Conservation (phyloP, 2,329 filamentous ascomycete species). For the Diaporthe caulivora region DNA sequence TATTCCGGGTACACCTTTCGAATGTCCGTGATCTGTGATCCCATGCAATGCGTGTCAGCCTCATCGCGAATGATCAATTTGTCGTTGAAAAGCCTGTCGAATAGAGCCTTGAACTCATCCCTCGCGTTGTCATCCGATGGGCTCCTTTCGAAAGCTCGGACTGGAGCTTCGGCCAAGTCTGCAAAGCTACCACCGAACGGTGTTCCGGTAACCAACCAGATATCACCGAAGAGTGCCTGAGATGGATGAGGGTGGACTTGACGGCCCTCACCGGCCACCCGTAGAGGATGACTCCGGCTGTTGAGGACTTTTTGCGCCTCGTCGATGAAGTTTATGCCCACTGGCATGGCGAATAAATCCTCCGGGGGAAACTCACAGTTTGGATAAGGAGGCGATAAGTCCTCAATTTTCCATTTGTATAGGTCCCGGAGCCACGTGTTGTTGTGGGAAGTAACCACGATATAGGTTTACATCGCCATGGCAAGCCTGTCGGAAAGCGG, state of each 20-base stretch:
- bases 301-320: constrained; percentile 13
- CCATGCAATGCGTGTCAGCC: background rate
- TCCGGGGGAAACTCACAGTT: background rate
- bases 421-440: background rate
- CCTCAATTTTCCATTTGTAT: background rate
- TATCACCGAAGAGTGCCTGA: background rate
- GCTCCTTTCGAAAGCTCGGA: background rate
- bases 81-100: background rate
- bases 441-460: background rate
- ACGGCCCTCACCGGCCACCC: background rate
- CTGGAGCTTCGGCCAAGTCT: background rate
- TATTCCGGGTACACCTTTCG: background rate
- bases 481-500: background rate
- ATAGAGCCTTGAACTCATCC: background rate
- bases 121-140: too few relatives aligned
- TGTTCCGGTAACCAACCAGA: constrained; percentile 29
- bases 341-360: background rate
- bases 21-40: constrained; percentile 14
- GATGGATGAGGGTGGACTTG: background rate
- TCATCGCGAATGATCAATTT: background rate
- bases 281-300: background rate
- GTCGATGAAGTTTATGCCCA: constrained; percentile 20
- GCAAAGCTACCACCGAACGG: background rate
- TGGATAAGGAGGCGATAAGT: background rate
- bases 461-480: background rate